Percentiles rank a stretch among this genome's conserved stretches.
Conservation (phyloP, 345 rosid species). For the Sisymbrium altissimum region DNA sequence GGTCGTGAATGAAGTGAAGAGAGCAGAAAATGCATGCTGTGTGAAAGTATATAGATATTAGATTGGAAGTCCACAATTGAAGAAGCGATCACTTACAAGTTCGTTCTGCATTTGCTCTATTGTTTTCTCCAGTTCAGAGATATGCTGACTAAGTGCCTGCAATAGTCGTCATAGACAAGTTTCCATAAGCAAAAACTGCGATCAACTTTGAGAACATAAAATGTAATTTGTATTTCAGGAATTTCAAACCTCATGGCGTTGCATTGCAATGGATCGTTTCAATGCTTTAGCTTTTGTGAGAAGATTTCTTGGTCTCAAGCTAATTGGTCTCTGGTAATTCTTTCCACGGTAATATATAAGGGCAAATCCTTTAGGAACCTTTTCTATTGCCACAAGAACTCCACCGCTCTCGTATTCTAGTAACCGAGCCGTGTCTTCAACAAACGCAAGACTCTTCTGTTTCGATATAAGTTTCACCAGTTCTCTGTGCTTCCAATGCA, state of each 20-base stretch:
- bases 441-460: slow-evolving; percentile 87
- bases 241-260: slow-evolving; percentile 79
- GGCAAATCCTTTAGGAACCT: slow-evolving; percentile 88
- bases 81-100: slow-evolving; percentile 55
- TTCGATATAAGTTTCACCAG: slow-evolving; percentile 91
- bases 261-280: slow-evolving; percentile 93
- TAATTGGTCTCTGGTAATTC: slow-evolving; percentile 85
- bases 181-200: neutral
- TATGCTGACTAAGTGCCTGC: slow-evolving; percentile 97
- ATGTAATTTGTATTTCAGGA: slow-evolving; percentile 3
- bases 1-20: slow-evolving; percentile 1
- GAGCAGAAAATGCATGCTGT: slow-evolving; percentile 1
- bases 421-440: slow-evolving; percentile 89
- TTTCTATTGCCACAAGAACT: slow-evolving; percentile 87
- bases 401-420: slow-evolving; percentile 97
- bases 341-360: slow-evolving; percentile 94
- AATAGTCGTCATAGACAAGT: slow-evolving; percentile 18
- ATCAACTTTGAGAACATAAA: neutral
- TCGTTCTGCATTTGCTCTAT: slow-evolving; percentile 75
- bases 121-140: slow-evolving; percentile 71
- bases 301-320: slow-evolving; percentile 88
- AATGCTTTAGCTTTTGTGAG: slow-evolving; percentile 93
- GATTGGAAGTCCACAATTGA: neutral
- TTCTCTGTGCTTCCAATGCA: slow-evolving; percentile 99
- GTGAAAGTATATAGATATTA: neutral